Base-by-base conservation (phyloP, 805 yeast species). In the Naumovozyma castellii region DNA sequence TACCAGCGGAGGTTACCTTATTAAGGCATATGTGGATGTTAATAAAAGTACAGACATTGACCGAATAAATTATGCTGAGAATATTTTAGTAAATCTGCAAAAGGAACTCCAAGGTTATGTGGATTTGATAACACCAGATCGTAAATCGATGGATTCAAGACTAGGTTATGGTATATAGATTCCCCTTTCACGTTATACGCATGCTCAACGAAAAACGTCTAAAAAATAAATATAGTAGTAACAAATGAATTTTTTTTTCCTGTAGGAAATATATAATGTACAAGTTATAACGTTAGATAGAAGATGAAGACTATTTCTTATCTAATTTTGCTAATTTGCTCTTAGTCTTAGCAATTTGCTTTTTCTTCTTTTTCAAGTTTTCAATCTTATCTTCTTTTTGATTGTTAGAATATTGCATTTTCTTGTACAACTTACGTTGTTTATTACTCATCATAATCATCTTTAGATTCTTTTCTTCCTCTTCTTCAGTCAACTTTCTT, bases 391-490 rank as follows among this genome's bases (percentile, higher is more conserved):
- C 72, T 56, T 84, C 86, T 68, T 84, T 83, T 75, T 84, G 78
- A 43, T 80, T 79, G 53, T 84, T 76, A 43, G 95, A 90, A 61
- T 85, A 80, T 68, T 86, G 92, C 94, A 90, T 85, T 79, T 84
- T 84, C 70, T 83, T 83, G 72, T 92, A 92, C 49, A 88, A 71
- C 64, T 84, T 85, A 72, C 87, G 84, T 68, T 90, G 95, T 66
- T 90, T 92, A 69, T 87, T 87, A 53, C 90, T 75, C 98, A 92
- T 90, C 98, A 92, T 90, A 57, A 87, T 85, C 80, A 78, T 79
- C 71, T 84, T 84, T 69, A 90, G 76, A 49, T 88, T 92, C 68
- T 85, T 84, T 62, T 87, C 97, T 67, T 77, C 82, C 36, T 75
- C 75, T 44, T 69, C 74, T 47, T 71, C 73, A 43, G 71, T 61